Evolutionary conservation across 140 eudicot genomes (phyloP), one percentile per base, ranked within the genome.

Genomic region (Anethum foeniculum): DNA sequence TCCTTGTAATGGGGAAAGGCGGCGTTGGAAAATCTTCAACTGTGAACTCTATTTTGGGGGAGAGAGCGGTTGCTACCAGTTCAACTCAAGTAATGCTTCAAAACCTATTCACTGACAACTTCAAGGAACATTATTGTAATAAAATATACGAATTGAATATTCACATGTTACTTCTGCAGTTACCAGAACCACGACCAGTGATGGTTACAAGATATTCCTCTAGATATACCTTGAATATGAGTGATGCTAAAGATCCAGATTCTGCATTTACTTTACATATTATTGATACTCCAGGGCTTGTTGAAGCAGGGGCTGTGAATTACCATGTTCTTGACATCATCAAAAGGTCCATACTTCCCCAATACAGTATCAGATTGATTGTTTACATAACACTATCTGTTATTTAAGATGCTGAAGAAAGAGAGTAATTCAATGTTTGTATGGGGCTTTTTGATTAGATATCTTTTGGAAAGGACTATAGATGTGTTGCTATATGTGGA

Each of bases 281-380:
- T 74, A 88, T 95, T 34, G 97, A 95, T 84, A 95, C 99, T 43
- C 99, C 99, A 4, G 99, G 99, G 34, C 92, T 95, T n/a, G 90
- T 90, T 83, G 99, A 95, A 87, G 97, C 93, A 85, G 99, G 99
- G 72, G 92, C 84, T 82, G 90, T 95, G 62, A 95, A 86, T 83
- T 92, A 88, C 77, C 97, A 89, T 79, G 95, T 87, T 8, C 81
- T 95, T 68, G 91, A 88, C 13, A 85, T 88, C 85, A 92, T 95
- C 15, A 95, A 95, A 87, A 89, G 95, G 97, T 92, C 47, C 34
- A 81, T 41, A 60, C 54, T 64, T 65, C 4, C 11, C 30, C 76
- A 19, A 21, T 39, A 23, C 36, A 3, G 16, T 21, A 73, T 39
- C 46, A 7, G 3, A 41, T 19, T 19, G 21, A 7, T 23, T 23